Conservation (phyloP, 148 eudicot genomes). For the Beta vulgaris region DNA sequence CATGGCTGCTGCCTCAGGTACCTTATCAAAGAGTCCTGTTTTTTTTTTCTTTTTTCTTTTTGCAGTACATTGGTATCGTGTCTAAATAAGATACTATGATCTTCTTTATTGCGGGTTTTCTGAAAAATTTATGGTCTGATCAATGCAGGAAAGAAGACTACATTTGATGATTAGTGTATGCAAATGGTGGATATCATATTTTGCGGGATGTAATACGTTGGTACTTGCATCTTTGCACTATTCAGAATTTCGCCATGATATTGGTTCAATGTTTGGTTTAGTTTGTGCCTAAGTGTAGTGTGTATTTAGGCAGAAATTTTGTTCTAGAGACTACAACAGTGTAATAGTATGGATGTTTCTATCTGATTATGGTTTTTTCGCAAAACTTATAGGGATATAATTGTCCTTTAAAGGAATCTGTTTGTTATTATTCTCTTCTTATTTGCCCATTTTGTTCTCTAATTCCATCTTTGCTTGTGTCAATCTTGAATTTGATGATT, state of each 20-base stretch:
- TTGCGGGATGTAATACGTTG: neutral
- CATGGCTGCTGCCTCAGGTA: conserved; percentile 23
- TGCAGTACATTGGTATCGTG: no score
- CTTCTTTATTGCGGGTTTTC: neutral
- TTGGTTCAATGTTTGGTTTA: neutral
- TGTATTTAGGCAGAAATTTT: conserved; percentile 1
- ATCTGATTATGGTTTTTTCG: neutral
- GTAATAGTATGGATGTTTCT: neutral
- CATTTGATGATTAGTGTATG: conserved; percentile 21
- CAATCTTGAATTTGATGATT: no score
- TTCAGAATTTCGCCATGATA: neutral
- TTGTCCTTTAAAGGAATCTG: neutral
- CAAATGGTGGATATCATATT: neutral
- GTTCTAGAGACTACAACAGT: neutral
- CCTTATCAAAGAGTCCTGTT: no score
- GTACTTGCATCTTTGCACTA: neutral
- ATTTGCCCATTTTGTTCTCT: neutral
- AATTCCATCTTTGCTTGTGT: no score
- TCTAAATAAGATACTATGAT: no score
- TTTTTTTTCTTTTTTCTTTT: no score
- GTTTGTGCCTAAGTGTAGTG: neutral
- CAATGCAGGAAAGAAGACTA: conserved; percentile 36
- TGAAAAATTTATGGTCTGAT: neutral
- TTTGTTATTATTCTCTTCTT: neutral
- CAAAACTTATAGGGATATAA: neutral